These are phyloP conservation scores for Hypoxylon sp. DNA, from an alignment of 2,329 filamentous ascomycete genomes.

Conservation along the genomic window DNA sequence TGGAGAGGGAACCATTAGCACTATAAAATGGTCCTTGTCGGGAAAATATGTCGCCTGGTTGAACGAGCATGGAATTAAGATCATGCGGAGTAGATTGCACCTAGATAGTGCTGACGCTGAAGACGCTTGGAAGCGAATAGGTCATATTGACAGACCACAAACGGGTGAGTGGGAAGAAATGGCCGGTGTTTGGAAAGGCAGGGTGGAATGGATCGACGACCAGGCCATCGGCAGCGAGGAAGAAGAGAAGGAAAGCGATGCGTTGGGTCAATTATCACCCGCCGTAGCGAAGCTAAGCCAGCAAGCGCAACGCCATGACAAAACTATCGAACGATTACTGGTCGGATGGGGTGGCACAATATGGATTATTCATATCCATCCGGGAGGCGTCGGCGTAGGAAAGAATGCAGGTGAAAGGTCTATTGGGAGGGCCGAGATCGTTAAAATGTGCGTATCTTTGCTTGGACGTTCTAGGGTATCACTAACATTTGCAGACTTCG, in stretches of 20 bases:
- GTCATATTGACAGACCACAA: slow-evolving; percentile 90
- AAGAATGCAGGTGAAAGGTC: slow-evolving; percentile 78
- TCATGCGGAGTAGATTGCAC: slow-evolving; percentile 91
- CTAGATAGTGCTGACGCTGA: slow-evolving; percentile 83
- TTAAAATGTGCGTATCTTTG: slow-evolving; percentile 82
- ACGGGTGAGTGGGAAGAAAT: slow-evolving; percentile 94
- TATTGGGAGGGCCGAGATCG: slow-evolving; percentile 87
- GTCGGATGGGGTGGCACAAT: slow-evolving; percentile 97
- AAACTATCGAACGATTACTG: slow-evolving; percentile 81
- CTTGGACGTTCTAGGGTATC: background rate
- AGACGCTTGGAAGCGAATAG: slow-evolving; percentile 93
- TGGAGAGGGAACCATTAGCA: slow-evolving; percentile 91
- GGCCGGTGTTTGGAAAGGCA: slow-evolving; percentile 94
- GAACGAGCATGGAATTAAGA: slow-evolving; percentile 97
- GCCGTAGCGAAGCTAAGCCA: slow-evolving; percentile 65
- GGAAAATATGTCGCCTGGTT: slow-evolving; percentile 95
- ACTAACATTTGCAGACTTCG: slow-evolving; percentile 74
- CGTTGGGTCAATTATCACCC: slow-evolving; percentile 58
- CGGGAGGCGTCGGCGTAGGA: slow-evolving; percentile 76
- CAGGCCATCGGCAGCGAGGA: slow-evolving; percentile 82
- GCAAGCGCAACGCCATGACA: slow-evolving; percentile 64
- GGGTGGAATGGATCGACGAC: slow-evolving; percentile 94
- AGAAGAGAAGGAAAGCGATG: slow-evolving; percentile 59
- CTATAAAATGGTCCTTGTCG: slow-evolving; percentile 94
- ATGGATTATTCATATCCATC: slow-evolving; percentile 94